Evolutionary conservation across 441 rosid genomes (phyloP).

Genomic region (Eruca vesicaria): DNA sequence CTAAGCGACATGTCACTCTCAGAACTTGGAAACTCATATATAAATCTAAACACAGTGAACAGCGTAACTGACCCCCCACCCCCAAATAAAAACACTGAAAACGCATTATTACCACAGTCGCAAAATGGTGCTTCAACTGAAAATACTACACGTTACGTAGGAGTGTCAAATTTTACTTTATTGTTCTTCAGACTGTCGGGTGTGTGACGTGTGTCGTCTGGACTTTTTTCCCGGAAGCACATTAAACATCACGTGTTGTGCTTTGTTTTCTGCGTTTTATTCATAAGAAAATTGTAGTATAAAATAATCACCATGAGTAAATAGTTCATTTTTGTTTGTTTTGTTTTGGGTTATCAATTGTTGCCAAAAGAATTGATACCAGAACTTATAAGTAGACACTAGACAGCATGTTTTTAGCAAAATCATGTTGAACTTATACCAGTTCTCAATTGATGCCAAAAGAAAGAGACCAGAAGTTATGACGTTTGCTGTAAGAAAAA

Average conservation of each 20-base stretch:
- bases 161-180: background rate
- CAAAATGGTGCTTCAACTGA: background rate
- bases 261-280: background rate
- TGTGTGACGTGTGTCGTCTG: background rate
- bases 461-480: too few species aligned
- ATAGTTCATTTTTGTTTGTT: background rate
- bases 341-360: background rate
- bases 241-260: conserved; percentile 3
- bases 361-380: too few species aligned
- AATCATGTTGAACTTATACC: background rate
- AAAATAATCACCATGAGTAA: background rate
- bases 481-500: too few species aligned
- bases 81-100: background rate
- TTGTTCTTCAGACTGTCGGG: background rate
- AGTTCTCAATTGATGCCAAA: background rate
- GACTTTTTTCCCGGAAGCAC: background rate
- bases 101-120: background rate
- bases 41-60: background rate
- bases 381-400: too few species aligned
- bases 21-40: background rate
- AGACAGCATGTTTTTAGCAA: background rate
- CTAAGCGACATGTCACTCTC: background rate
- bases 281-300: background rate
- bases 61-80: background rate
- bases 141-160: background rate